Percentiles rank a stretch among this genome's conserved stretches.
Conservation (phyloP, 1,284 basidiomycete genomes). For the Mycena sp. region DNA sequence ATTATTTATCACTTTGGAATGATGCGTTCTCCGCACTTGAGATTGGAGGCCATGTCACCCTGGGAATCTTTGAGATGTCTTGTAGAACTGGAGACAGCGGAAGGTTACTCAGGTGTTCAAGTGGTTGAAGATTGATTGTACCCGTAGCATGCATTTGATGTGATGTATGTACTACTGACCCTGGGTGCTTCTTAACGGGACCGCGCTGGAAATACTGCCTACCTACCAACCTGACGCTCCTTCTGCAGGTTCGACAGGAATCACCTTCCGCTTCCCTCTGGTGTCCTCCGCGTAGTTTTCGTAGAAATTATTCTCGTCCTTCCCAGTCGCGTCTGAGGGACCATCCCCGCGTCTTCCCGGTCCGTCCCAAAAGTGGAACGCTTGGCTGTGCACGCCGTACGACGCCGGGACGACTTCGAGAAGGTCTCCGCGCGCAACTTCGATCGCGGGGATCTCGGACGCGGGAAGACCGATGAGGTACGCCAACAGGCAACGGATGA, state of each 20-base stretch:
- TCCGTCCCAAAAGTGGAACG: slow-evolving; percentile 94
- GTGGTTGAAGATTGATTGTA: too few species aligned
- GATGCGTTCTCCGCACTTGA: too few species aligned
- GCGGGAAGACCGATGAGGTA: slow-evolving; percentile 96
- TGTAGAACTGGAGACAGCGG: too few species aligned
- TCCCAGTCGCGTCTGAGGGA: slow-evolving; percentile 44
- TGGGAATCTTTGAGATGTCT: too few species aligned
- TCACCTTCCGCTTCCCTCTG: slow-evolving; percentile 52
- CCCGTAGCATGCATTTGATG: too few species aligned
- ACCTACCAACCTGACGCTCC: too few species aligned
- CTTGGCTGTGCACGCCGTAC: slow-evolving; percentile 89
- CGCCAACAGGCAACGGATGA: slow-evolving; percentile 93
- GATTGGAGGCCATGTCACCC: too few species aligned
- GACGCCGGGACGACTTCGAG: slow-evolving; percentile 91
- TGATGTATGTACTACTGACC: too few species aligned
- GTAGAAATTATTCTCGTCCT: slow-evolving; percentile 81
- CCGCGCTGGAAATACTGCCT: too few species aligned
- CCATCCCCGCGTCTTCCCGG: slow-evolving; percentile 68
- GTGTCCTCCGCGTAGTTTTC: slow-evolving; percentile 90
- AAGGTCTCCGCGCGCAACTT: slow-evolving; percentile 91
- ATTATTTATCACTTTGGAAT: too few species aligned
- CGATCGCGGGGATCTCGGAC: slow-evolving; percentile 95
- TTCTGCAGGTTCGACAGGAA: slow-evolving; percentile 11
- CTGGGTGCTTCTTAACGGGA: too few species aligned
- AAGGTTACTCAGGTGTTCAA: too few species aligned